These are phyloP conservation scores for Kodamaea fungicola DNA, from an alignment of 1,139 yeast genomes.

Conservation along the genomic window DNA sequence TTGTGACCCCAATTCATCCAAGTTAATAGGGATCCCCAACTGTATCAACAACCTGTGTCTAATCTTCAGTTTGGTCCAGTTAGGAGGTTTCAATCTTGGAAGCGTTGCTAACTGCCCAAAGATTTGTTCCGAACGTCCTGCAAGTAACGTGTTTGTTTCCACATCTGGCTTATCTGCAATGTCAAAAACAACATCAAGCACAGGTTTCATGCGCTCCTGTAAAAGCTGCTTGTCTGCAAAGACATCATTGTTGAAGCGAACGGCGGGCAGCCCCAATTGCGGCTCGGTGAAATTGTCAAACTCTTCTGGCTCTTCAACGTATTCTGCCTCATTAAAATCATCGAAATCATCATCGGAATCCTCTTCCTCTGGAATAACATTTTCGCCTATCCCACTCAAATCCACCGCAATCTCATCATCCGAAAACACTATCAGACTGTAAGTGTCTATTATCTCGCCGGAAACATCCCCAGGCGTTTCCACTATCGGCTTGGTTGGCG, in stretches of 20 bases:
- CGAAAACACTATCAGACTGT: conserved; percentile 1
- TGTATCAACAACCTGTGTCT: conserved; percentile 54
- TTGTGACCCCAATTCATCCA: conserved; percentile 41
- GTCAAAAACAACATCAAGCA: conserved; percentile 23
- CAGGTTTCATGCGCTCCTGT: conserved; percentile 13
- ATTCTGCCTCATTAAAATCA: conserved; percentile 12
- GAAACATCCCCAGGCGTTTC: conserved; percentile 7
- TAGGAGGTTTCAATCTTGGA: conserved; percentile 48
- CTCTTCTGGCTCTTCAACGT: conserved; percentile 10
- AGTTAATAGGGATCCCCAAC: conserved; percentile 57
- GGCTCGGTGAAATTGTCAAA: conserved; percentile 33
- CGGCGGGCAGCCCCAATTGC: neutral
- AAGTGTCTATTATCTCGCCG: conserved; percentile 7
- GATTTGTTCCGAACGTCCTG: conserved; percentile 26
- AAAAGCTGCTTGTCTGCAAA: conserved; percentile 15
- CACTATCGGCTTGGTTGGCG: conserved; percentile 2
- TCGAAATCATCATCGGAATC: conserved; percentile 11
- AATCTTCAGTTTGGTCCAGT: conserved; percentile 58
- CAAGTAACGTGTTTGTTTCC: conserved; percentile 13
- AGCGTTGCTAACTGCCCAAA: conserved; percentile 33
- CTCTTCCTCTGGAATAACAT: conserved; percentile 1
- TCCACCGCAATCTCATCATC: conserved; percentile 2
- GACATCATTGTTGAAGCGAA: conserved; percentile 12
- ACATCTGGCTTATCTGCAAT: conserved; percentile 1
- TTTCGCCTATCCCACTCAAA: neutral